Evolutionary conservation across 768 basidiomycete species (phyloP), one percentile per base, ranked within the genome.

Genomic region (Rhodotorula sphaerocarpa): DNA sequence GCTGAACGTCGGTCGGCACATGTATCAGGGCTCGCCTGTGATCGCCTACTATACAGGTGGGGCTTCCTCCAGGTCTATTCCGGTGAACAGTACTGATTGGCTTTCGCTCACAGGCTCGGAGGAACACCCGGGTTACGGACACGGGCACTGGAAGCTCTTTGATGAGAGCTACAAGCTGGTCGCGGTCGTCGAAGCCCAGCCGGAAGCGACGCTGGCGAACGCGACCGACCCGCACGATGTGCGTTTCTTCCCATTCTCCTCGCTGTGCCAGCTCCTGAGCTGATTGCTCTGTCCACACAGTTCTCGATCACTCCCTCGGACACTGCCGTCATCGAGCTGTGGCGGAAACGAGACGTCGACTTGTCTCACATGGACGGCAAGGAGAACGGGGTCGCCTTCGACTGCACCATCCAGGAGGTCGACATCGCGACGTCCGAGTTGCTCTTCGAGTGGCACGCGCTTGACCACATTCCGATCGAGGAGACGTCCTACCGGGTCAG

Each of bases 401-500:
- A 59, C 39, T 57, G 69, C 42, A 31, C 57, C 18, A 50, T 66
- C 34, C 70, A 74, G 58, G 72, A 74, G 60, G 56, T 74, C 36
- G 60, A 73, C 50, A 54, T 74, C 28, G 57, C 53, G 27, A 66
- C 66, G n/a, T 69, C 62, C 50, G 41, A 69, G 33, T 50, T 67
- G 9, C 21, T 74, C 31, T 74, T 72, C 54, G 67, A 64, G 25
- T 74, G 73, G 73, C 59, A 52, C 28, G 48, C 70, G 23, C 58
- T 73, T 12, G 70, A 72, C 28, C 72, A 73, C 45, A 42, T 74
- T 47, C 46, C 65, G 4, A 66, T 71, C 1, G 30, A n/a, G 14
- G 47, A 63, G 36, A 63, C 72, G 33, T 73, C 71, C 46, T 62
- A 66, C 23, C 34, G 15, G 44, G 18, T 61, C 9, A 7, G 14